Conservation (phyloP, 208 protist genomes). For the Acanthamoeba royreba region DNA sequence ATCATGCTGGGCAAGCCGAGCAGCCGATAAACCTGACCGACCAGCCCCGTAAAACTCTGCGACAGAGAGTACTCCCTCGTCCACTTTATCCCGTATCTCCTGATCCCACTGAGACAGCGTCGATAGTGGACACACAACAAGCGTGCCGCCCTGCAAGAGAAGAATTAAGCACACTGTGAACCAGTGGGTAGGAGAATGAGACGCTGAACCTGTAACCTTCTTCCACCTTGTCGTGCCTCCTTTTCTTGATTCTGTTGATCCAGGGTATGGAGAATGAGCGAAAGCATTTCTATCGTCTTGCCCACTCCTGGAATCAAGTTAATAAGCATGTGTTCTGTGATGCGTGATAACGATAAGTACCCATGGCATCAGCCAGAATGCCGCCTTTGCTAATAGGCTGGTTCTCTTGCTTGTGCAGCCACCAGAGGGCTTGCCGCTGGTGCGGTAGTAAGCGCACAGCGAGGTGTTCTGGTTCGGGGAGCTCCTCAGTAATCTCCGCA, state of each 20-base stretch:
- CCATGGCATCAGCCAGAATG: background rate
- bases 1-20: background rate
- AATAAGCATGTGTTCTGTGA: background rate
- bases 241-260: background rate
- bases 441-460: background rate
- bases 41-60: background rate
- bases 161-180: background rate
- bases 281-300: slow-evolving; percentile 65
- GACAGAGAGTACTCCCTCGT: background rate
- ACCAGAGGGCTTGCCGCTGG: background rate
- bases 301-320: slow-evolving; percentile 31
- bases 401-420: background rate
- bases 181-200: background rate
- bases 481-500: background rate
- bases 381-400: background rate
- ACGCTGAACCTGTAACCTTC: background rate
- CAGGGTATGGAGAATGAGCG: background rate
- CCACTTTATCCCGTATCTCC: background rate
- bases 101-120: slow-evolving; percentile 47
- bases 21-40: background rate
- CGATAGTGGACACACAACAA: slow-evolving; percentile 42
- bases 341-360: background rate
- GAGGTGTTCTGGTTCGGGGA: background rate
- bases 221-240: background rate
- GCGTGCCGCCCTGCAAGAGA: background rate